Conservation (phyloP, 2,329 filamentous ascomycete species). For the Diaporthe capsici region DNA sequence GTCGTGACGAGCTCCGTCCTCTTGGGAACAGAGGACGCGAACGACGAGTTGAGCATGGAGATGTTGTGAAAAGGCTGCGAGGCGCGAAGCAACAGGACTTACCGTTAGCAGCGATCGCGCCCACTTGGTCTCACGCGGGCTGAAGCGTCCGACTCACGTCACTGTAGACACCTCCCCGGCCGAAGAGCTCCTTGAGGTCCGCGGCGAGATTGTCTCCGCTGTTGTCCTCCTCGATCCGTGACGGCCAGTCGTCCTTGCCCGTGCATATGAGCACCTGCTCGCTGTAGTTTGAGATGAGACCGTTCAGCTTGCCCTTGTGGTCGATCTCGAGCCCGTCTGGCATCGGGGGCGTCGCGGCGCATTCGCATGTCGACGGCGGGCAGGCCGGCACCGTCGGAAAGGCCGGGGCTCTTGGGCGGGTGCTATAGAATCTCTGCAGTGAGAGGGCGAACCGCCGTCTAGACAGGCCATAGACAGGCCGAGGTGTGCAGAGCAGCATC, state of each 20-base stretch:
- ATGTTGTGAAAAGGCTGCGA: conserved; percentile 86
- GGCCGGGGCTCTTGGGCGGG: conserved; percentile 38
- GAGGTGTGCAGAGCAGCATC: conserved; percentile 22
- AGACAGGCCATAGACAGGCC: conserved; percentile 5
- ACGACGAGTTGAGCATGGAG: conserved; percentile 82
- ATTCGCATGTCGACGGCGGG: conserved; percentile 82
- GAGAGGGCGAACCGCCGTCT: not conserved
- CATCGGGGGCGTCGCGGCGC: conserved; percentile 75
- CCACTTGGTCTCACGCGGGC: conserved; percentile 24
- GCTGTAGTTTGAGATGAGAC: conserved; percentile 82
- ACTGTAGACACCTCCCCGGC: conserved; percentile 74
- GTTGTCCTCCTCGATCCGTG: conserved; percentile 87
- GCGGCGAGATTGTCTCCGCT: conserved; percentile 76
- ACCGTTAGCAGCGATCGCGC: conserved; percentile 49
- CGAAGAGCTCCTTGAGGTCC: conserved; percentile 79
- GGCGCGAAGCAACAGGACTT: conserved; percentile 44
- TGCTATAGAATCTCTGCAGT: conserved; percentile 32
- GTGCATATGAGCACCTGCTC: conserved; percentile 90
- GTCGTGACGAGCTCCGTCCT: conserved; percentile 65
- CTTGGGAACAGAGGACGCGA: conserved; percentile 69
- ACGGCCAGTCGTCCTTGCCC: conserved; percentile 84
- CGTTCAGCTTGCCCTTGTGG: conserved; percentile 76
- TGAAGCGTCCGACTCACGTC: conserved; percentile 67
- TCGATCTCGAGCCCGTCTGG: conserved; percentile 82
- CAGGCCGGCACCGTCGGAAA: conserved; percentile 70